Base-by-base conservation (phyloP, 805 yeast genomes). In the Isabelozyma pseudorhagii region DNA sequence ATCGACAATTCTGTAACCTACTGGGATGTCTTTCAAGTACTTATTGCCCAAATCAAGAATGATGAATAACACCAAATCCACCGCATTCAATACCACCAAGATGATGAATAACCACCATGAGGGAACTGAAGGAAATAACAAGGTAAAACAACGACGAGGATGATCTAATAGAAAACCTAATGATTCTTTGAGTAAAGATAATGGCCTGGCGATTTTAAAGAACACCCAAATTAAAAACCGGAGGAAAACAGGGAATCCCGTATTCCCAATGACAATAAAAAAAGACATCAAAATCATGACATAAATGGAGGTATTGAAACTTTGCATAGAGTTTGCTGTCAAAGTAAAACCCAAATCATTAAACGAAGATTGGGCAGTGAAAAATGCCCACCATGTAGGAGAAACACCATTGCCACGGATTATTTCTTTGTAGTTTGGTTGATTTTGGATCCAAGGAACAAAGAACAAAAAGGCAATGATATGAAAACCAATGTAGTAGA, bases 101-200 rank as follows among this genome's bases (percentile, higher is more conserved):
- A 92, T 88, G 49, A 82, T 75, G 46, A 91, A 75, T 42, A 94
- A 74, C 97, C 97, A 91, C 96, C 97, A 90, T 0, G 99, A 93
- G 3, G 98, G 96, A 1, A 85, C 84, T 3, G 93, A 80, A 0
- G 99, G 99, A 59, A 94, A 94, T 49, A 94, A 72, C 50, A 94
- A 70, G 3, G 98, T 91, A 62, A 93, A 94, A 64, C 99, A 94
- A 60, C 99, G 87, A 62, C 99, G 83, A 1, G 99, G 99, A 66
- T 94, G 99, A 54, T 92, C 97, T 40, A 94, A 73, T 50, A 94
- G 67, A 57, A 94, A 94, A 0, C 89, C 92, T 13, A 92, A 69
- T 5, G 96, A 86, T 61, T 94, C 98, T 50, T 79, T 80, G 52
- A 62, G 69, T 52, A 81, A 69, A 0, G 93, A 84, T 34, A 85